Percentiles rank a stretch among this genome's conserved stretches.
phyloP scores from a whole-genome alignment of 2,329 filamentous ascomycete species.

The Penicillium sp. region DNA sequence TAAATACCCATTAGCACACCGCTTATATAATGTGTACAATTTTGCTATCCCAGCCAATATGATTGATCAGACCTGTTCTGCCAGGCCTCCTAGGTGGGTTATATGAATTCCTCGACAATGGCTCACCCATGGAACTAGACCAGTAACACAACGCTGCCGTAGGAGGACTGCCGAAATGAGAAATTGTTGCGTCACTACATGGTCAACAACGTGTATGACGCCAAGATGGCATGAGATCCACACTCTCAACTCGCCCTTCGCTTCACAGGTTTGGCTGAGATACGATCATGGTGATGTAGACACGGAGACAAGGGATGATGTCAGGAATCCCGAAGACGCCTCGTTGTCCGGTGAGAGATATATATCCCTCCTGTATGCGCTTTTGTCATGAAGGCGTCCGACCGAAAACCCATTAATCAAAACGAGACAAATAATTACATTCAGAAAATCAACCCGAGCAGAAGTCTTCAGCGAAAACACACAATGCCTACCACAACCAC shows the following conservation, averaged over 20 bases:
- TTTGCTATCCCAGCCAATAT: too few species aligned
- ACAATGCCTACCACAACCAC: conserved; percentile 50
- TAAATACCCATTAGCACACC: too few species aligned
- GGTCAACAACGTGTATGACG: not conserved
- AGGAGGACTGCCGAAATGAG: too few species aligned
- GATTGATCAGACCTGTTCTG: too few species aligned
- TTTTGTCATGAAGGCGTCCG: not conserved
- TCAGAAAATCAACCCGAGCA: not conserved
- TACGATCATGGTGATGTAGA: not conserved
- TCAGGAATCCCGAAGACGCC: not conserved
- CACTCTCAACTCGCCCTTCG: not conserved
- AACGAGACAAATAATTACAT: not conserved
- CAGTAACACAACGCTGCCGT: too few species aligned
- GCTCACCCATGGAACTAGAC: too few species aligned
- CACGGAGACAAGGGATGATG: not conserved
- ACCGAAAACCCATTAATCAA: not conserved
- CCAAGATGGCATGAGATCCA: not conserved
- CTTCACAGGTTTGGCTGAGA: not conserved
- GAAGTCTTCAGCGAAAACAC: not conserved
- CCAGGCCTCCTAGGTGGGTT: too few species aligned
- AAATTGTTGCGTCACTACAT: too few species aligned
- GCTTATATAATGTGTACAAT: too few species aligned
- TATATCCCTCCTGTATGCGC: not conserved
- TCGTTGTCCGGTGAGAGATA: not conserved
- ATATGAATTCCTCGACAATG: too few species aligned